A percentile compares a stretch with the other conserved stretches of the same genome.
Evolutionary conservation across 2,329 filamentous ascomycete species (phyloP).

Genomic region (Xenosphaeropsis pyriputrescens): DNA sequence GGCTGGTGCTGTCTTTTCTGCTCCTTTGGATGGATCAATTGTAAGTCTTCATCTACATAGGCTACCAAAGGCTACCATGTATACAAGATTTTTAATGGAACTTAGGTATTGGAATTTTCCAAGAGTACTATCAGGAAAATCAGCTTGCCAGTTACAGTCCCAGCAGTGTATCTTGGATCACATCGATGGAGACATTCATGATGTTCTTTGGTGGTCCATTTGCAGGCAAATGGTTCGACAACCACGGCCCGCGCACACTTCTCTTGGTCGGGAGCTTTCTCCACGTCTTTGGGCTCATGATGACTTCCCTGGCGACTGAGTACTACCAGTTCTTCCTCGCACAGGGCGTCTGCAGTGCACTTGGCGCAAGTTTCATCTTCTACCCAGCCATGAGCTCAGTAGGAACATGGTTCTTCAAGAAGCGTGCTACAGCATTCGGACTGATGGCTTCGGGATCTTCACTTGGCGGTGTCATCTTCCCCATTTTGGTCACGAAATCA

Average conservation of each 20-base stretch:
- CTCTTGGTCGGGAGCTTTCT: conserved; percentile 35
- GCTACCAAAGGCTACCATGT: too few relatives aligned
- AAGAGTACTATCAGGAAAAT: conserved; percentile 38
- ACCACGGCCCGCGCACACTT: conserved; percentile 42
- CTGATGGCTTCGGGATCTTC: conserved; percentile 32
- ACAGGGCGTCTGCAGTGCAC: conserved; percentile 28
- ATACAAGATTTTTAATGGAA: too few relatives aligned
- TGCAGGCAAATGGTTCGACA: conserved; percentile 49
- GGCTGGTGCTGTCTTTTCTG: conserved; percentile 29
- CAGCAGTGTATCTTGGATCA: conserved; percentile 47
- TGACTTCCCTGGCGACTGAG: conserved; percentile 38
- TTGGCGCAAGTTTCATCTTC: conserved; percentile 29
- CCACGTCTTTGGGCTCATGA: conserved; percentile 48
- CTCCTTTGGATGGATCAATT: conserved; percentile 34
- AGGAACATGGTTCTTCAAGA: conserved; percentile 32
- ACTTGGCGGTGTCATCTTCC: conserved; percentile 40
- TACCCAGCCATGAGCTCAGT: conserved; percentile 25
- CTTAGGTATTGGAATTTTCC: conserved; percentile 31
- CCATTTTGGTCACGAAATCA: conserved; percentile 42
- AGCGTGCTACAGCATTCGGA: conserved; percentile 30
- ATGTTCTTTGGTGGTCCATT: conserved; percentile 40
- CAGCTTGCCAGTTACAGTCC: conserved; percentile 31
- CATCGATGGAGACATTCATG: conserved; percentile 37
- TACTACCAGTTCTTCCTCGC: conserved; percentile 37
- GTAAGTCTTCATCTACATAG: conserved; percentile 4